phyloP scores from a whole-genome alignment of 805 yeast species.

The Yamadazyma olivae region DNA sequence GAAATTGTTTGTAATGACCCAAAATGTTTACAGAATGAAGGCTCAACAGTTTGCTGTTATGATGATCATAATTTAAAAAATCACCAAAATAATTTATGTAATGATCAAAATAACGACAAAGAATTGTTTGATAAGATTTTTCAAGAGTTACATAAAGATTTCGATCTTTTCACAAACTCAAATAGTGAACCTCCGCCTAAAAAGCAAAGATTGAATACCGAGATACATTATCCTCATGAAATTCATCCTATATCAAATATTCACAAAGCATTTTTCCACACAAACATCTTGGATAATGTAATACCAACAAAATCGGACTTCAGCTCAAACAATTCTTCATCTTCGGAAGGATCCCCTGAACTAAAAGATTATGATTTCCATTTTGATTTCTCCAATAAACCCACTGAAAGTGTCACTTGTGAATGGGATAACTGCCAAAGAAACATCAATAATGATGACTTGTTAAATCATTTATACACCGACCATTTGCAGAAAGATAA shows the following conservation, averaged over 20 bases:
- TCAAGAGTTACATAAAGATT: constrained; percentile 30
- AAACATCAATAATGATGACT: constrained; percentile 28
- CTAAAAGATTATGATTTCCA: constrained; percentile 35
- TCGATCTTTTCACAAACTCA: constrained; percentile 13
- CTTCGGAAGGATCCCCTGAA: constrained; percentile 6
- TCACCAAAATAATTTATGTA: constrained; percentile 25
- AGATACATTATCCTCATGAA: constrained; percentile 39
- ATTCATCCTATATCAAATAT: constrained; percentile 27
- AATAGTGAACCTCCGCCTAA: background rate
- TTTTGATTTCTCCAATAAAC: constrained; percentile 29
- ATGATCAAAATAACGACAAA: constrained; percentile 24
- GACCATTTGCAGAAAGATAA: constrained; percentile 46
- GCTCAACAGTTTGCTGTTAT: constrained; percentile 9
- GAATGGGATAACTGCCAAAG: constrained; percentile 68
- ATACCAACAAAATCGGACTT: background rate
- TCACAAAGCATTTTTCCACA: constrained; percentile 46
- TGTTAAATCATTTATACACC: constrained; percentile 37
- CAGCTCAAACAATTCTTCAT: background rate
- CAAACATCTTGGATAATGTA: constrained; percentile 23
- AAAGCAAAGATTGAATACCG: constrained; percentile 4
- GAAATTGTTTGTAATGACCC: constrained; percentile 9
- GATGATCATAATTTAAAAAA: constrained; percentile 9
- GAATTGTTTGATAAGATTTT: constrained; percentile 39
- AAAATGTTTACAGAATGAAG: constrained; percentile 8
- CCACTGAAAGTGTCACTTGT: constrained; percentile 31